A percentile compares a stretch with the other conserved stretches of the same genome.
Conservation (phyloP, 345 rosid genomes). For the Salix udensis region DNA sequence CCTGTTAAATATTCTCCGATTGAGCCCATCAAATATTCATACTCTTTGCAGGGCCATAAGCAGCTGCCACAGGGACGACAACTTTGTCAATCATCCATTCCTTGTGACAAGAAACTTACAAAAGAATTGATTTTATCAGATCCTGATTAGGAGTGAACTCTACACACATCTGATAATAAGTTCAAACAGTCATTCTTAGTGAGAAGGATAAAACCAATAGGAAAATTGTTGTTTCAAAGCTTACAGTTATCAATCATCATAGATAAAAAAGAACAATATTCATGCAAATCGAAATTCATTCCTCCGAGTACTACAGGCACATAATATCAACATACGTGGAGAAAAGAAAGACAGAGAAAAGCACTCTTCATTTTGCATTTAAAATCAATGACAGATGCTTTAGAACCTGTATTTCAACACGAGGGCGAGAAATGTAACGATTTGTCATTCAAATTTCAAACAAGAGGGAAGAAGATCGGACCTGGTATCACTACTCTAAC, state of each 20-base stretch:
- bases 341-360: not conserved
- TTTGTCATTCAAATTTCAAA: no score
- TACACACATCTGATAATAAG: not conserved
- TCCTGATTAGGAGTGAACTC: not conserved
- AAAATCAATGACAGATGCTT: conserved; percentile 73
- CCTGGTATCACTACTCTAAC: conserved; percentile 79
- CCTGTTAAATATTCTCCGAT: conserved; percentile 76
- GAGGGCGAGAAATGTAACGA: not conserved
- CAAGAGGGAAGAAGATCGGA: conserved; percentile 15
- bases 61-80: conserved; percentile 75
- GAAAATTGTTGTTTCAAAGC: not conserved
- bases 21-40: conserved; percentile 71
- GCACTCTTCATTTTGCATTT: conserved; percentile 17
- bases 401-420: conserved; percentile 49
- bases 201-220: not conserved
- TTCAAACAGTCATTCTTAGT: not conserved
- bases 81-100: conserved; percentile 82
- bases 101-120: conserved; percentile 29
- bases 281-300: not conserved
- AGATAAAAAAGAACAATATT: not conserved
- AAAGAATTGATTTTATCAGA: conserved; percentile 8
- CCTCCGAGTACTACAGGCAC: not conserved
- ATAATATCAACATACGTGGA: not conserved
- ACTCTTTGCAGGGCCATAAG: conserved; percentile 69
- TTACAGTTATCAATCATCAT: not conserved